Evolutionary conservation across 1,139 yeast genomes (phyloP), one percentile per base, ranked within the genome.

Genomic region (Suhomyces maxii): DNA sequence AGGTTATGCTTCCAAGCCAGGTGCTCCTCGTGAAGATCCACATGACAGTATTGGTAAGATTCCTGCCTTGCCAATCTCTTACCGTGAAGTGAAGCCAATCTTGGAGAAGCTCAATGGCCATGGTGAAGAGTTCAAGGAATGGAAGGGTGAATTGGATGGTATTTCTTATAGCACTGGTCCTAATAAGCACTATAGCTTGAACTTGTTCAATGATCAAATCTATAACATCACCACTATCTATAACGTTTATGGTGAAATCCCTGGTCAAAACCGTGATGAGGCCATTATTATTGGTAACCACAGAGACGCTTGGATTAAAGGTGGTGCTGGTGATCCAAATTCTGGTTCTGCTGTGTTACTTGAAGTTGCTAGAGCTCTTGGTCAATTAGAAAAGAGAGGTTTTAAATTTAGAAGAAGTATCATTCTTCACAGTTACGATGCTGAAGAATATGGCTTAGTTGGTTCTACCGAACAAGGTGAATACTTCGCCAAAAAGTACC

Each of bases 1-100:
- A 18, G 93, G 93, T 0, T 83, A 82, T 57, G 83, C 95, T 6
- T 83, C 89, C 37, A 83, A 80, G 50, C 76, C 80, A 3, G 83
- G 74, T 23, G 75, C 59, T n/a, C 70, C 65, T 36, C 68, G 79
- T 46, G 50, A 65, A 46, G 78, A 73, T 42, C 80, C 80, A 1
- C 65, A 71, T 50, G 51, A 49, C 18, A 67, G 73, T 37, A 75
- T 71, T 47, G 77, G 77, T 2, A 64, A 56, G 47, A 86, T 75
- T 38, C 80, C 80, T 3, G 79, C 63, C 4, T 70, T 75, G 45
- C 79, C 80, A 7, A 71, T 75, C 39, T 70, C 77, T 9, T 73
- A 73, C 56, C 66, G 79, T 42, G 80, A 75, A 55, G 77, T 73
- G 13, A 67, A 60, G 47, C 80, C 79, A 6, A 75, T 75, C 42